Evolutionary conservation across 331 rosid species (phyloP).

Genomic region (Saraca asoca): DNA sequence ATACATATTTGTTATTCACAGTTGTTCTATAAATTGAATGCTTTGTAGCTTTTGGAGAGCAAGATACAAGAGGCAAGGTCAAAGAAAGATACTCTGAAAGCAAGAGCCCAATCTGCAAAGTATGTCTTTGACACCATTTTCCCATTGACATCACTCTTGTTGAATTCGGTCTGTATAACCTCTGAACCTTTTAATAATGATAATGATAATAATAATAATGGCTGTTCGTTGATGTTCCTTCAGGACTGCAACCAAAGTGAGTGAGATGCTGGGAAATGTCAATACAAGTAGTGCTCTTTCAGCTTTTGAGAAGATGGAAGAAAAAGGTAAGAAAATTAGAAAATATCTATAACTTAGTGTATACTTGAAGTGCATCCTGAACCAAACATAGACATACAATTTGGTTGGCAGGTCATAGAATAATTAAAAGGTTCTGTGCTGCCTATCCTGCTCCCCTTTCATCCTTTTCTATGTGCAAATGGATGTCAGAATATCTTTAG

Average conservation of each 20-base stretch:
- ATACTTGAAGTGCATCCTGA: background rate
- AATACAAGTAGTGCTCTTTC: constrained; percentile 94
- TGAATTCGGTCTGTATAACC: constrained; percentile 7
- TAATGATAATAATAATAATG: constrained; percentile 18
- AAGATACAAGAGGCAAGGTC: constrained; percentile 97
- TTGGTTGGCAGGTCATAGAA: constrained; percentile 6
- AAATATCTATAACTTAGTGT: constrained; percentile 13
- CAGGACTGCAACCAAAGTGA: constrained; percentile 92
- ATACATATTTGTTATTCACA: constrained; percentile 4
- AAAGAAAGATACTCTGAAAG: constrained; percentile 93
- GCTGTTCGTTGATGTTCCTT: constrained; percentile 34
- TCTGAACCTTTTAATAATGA: constrained; percentile 8
- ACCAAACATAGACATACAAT: constrained; percentile 2
- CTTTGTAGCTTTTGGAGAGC: constrained; percentile 86
- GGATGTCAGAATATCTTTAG: background rate
- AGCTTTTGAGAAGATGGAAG: constrained; percentile 97
- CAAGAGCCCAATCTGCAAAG: constrained; percentile 98
- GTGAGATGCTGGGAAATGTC: constrained; percentile 88
- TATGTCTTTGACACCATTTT: constrained; percentile 49
- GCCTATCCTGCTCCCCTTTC: constrained; percentile 20
- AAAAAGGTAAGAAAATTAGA: constrained; percentile 69
- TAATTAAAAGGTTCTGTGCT: constrained; percentile 23
- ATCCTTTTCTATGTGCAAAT: background rate
- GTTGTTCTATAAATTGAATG: constrained; percentile 25
- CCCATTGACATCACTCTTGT: constrained; percentile 28